Evolutionary conservation across 768 basidiomycete species (phyloP), one percentile per base, ranked within the genome.

Genomic region (Lactarius pseudohatsudake): DNA sequence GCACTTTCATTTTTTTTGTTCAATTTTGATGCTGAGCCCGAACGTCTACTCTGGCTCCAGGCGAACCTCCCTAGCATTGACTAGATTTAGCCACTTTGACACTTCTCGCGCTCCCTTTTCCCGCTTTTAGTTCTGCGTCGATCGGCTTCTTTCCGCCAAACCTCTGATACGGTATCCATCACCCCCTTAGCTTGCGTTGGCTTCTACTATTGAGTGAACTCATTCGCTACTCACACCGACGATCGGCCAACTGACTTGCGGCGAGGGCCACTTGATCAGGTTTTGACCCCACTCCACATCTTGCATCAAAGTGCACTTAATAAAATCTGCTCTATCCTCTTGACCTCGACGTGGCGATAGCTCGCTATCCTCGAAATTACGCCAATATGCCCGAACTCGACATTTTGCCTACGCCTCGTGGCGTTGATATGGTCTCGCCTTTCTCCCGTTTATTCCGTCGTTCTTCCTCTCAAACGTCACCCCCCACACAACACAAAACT

Each of bases 21-120:
- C 26, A 56, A 56, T 65, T 62, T 65, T 13, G 28, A n/a, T 26
- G 58, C 59, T 61, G 50, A 45, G 10, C 16, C 32, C 32, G n/a
- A 26, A 13, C 45, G 40, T 57, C 67, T 70, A 50, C 26, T 59
- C 59, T 70, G 60, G 77, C 40, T 13, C 70, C 47, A 92, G 90
- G 90, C 74, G 88, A 91, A 86, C 91, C 90, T 79, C 89, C 90
- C 79, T 91, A 81, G 88, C 84, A 85, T 72, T 76, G 72, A 75
- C 67, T 64, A 68, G 67, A 57, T 41, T 43, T 38, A 47, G 57
- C 30, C 43, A 18, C 45, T 40, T 43, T 34, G 40, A 28, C 41
- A 50, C 47, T 57, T 58, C 55, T 59, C 34, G 9, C 22, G 26
- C 26, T 26, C 43, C 54, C 59, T 63, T 57, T 59, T 34, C 65